Base-by-base conservation (phyloP, 208 protist species). In the Leptomonas pyrrhocoris region DNA sequence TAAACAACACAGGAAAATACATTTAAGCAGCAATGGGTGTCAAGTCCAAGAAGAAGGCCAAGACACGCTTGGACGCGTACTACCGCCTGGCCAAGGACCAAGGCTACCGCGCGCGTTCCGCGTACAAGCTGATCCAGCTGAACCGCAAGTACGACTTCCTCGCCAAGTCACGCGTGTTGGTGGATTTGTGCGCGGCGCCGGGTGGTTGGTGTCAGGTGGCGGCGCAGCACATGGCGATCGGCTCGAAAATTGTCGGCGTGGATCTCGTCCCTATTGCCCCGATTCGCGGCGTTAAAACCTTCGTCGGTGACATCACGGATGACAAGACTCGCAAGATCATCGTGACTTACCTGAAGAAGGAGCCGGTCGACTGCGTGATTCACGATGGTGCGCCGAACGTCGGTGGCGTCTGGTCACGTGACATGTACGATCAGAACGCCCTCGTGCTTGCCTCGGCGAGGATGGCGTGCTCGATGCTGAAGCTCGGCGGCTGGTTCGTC, bases 381-480 rank as follows among this genome's bases (percentile, higher is more conserved):
- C 95, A 99, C 92, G 99, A 99, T 91, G 99, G 99, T 93, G 97
- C 99, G 30, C 99, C 99, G 21, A 99, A 99, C 86, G 96, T 99
- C 42, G 99, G 99, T 96, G 93, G 86, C 59, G 91, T 96, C 27
- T 99, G 98, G 98, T 85, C 92, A 18, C 90, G 98, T 59, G 99
- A 99, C 91, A 92, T 99, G n/a, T 99, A 97, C 84, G 89, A 90
- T 57, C 98, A 99, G 81, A 94, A 91, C 62, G 93, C 98, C 15
- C 90, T 99, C 7, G 93, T 97, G 46, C 86, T 99, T 15, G 73
- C 93, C 30, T 89, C 98, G 23, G 80, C 97, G 5, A 98, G 98
- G 81, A 96, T 99, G 78, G 98, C 98, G 15, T 95, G 90, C 46
- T 83, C 98, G 61, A 97, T 99, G 76, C 83, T 99, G 49, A 78